phyloP scores from a whole-genome alignment of 2,329 filamentous ascomycete genomes.

The Xylogone sp. region DNA sequence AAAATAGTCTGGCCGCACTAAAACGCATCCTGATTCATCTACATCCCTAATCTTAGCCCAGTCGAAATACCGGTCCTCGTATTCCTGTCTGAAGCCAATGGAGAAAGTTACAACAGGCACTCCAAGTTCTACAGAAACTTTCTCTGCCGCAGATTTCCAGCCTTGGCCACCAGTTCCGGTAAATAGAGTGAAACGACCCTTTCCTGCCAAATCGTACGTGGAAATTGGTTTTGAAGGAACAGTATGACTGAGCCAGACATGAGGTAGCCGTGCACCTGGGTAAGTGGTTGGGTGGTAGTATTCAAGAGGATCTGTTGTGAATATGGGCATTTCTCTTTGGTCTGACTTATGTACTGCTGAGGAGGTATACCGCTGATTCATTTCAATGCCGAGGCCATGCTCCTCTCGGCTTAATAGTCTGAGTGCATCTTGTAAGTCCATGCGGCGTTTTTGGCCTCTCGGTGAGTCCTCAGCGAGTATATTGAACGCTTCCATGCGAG shows the following conservation, averaged over 20 bases:
- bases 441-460: conserved; percentile 26
- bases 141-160: conserved; percentile 41
- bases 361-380: background rate
- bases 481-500: background rate
- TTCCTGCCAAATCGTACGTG: conserved; percentile 54
- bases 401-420: background rate
- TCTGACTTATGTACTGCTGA: conserved; percentile 31
- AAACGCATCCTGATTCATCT: conserved; percentile 51
- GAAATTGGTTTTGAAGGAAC: conserved; percentile 42
- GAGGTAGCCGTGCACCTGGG: conserved; percentile 40
- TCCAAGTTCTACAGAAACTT: conserved; percentile 33
- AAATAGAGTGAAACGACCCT: conserved; percentile 45
- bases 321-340: conserved; percentile 33
- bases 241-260: conserved; percentile 54
- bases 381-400: background rate
- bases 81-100: conserved; percentile 56
- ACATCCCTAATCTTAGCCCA: conserved; percentile 50
- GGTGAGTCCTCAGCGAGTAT: conserved; percentile 23
- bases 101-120: conserved; percentile 44
- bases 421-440: conserved; percentile 30
- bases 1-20: conserved; percentile 50
- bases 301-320: conserved; percentile 51
- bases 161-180: conserved; percentile 48
- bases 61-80: conserved; percentile 56
- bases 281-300: conserved; percentile 1